These are phyloP conservation scores for Populus pruinosa DNA, from an alignment of 345 rosid genomes.

Conservation along the genomic window DNA sequence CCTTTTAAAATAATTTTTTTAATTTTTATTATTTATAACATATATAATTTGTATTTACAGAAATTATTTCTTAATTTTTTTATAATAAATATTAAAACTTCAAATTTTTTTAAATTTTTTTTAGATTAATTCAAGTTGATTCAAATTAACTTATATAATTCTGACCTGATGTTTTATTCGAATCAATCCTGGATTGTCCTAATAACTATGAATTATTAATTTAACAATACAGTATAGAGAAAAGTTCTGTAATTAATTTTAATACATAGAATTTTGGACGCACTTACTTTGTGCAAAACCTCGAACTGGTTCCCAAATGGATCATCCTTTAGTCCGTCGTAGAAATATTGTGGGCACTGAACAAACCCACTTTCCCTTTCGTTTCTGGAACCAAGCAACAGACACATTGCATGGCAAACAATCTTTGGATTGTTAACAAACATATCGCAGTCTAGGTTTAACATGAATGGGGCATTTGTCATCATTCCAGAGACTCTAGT, in stretches of 20 bases:
- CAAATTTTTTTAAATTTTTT: too few species aligned
- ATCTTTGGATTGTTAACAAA: slow-evolving; percentile 50
- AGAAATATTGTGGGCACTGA: slow-evolving; percentile 49
- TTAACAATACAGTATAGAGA: neutral
- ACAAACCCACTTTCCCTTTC: slow-evolving; percentile 40
- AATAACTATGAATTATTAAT: too few species aligned
- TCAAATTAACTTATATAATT: fast-evolving
- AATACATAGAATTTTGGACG: neutral
- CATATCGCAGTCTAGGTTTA: slow-evolving; percentile 83
- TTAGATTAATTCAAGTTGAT: fast-evolving
- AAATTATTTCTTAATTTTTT: too few species aligned
- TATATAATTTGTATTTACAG: fast-evolving
- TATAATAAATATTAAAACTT: too few species aligned
- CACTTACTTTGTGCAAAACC: slow-evolving; percentile 22
- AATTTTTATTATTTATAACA: too few species aligned
- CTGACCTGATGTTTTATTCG: too few species aligned
- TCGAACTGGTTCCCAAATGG: slow-evolving; percentile 35
- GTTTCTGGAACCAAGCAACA: slow-evolving; percentile 23
- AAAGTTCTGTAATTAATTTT: too few species aligned
- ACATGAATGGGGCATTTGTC: slow-evolving; percentile 71
- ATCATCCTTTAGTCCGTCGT: slow-evolving; percentile 34
- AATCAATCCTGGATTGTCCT: too few species aligned
- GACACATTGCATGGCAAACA: slow-evolving; percentile 50
- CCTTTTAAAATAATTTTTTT: too few species aligned
- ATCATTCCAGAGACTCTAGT: slow-evolving; percentile 64